Conservation (phyloP, 371 early-diverging fungal genomes). For the Saksenaea vasiformis region DNA sequence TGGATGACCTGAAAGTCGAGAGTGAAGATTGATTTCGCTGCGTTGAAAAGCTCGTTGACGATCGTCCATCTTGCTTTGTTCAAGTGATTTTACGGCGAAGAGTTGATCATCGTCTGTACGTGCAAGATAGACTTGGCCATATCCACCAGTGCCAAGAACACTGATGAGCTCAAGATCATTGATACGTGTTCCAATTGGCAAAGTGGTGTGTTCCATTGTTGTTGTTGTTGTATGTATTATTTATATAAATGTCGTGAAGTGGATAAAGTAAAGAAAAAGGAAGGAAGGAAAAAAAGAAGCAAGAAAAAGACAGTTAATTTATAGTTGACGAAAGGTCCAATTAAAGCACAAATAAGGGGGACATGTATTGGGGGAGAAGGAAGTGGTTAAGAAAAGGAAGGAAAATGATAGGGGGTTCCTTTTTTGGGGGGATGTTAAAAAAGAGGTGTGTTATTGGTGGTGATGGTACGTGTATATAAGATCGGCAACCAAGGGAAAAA, state of each 20-base stretch:
- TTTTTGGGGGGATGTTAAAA: background rate
- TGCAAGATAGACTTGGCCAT: slow-evolving; percentile 67
- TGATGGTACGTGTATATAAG: background rate
- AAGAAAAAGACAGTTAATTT: background rate
- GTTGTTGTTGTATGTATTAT: no score
- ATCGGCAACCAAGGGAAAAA: background rate
- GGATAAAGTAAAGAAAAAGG: slow-evolving; percentile 7
- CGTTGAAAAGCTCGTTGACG: slow-evolving; percentile 64
- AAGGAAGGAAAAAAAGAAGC: slow-evolving; percentile 4
- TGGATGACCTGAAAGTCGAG: slow-evolving; percentile 63
- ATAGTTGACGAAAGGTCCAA: slow-evolving; percentile 5
- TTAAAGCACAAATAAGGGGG: slow-evolving; percentile 5
- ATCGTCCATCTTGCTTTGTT: slow-evolving; percentile 55
- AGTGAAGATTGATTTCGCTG: slow-evolving; percentile 77
- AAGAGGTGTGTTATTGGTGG: background rate
- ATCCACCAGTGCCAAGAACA: slow-evolving; percentile 71
- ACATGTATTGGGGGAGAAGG: background rate
- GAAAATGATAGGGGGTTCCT: background rate
- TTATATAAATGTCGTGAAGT: no score
- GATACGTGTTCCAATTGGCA: slow-evolving; percentile 29
- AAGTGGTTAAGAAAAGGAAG: background rate
- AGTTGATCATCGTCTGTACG: slow-evolving; percentile 9
- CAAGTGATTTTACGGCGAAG: slow-evolving; percentile 73
- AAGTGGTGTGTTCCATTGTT: slow-evolving; percentile 5
- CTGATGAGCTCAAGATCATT: slow-evolving; percentile 38